Percentiles rank a stretch among this genome's conserved stretches.
These are phyloP conservation scores for Porphyrellus cyaneotinctus DNA, from an alignment of 768 basidiomycete species.

Conservation along the genomic window DNA sequence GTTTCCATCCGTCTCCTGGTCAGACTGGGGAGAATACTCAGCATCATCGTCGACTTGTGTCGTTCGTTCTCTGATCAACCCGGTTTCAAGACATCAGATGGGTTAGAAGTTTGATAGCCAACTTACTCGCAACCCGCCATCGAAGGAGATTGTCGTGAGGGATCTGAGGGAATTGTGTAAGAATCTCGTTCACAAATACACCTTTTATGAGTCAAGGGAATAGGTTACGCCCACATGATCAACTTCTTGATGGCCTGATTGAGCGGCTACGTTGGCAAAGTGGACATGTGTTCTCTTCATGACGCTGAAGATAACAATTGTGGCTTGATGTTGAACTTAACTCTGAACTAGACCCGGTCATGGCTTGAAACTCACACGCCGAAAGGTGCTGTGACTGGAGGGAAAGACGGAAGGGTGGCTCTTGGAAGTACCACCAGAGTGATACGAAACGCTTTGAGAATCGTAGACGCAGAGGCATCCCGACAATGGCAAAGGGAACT, in stretches of 20 bases:
- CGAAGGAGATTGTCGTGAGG: too few relatives aligned
- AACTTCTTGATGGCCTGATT: slow-evolving; percentile 5
- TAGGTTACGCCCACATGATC: not conserved
- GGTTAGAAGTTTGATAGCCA: not conserved
- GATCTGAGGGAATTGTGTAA: not conserved
- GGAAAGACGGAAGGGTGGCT: not conserved
- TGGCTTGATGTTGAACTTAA: not conserved
- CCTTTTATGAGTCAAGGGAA: slow-evolving; percentile 18
- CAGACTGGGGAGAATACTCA: not conserved
- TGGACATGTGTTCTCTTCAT: slow-evolving; percentile 3
- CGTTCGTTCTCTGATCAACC: not conserved
- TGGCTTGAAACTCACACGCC: not conserved
- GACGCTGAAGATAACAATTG: slow-evolving; percentile 18
- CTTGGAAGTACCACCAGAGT: too few relatives aligned
- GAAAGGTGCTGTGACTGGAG: not conserved
- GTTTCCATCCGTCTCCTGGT: not conserved
- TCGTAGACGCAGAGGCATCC: not conserved
- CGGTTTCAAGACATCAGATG: not conserved
- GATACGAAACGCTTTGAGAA: too few relatives aligned
- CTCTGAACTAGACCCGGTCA: not conserved
- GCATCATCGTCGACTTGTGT: not conserved
- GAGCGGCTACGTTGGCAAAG: slow-evolving; percentile 1
- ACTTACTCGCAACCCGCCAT: slow-evolving; percentile 5
- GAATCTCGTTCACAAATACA: not conserved
- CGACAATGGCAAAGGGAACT: not conserved